phyloP scores from a whole-genome alignment of 176 grass and related monocot species.

The Poa pratensis region DNA sequence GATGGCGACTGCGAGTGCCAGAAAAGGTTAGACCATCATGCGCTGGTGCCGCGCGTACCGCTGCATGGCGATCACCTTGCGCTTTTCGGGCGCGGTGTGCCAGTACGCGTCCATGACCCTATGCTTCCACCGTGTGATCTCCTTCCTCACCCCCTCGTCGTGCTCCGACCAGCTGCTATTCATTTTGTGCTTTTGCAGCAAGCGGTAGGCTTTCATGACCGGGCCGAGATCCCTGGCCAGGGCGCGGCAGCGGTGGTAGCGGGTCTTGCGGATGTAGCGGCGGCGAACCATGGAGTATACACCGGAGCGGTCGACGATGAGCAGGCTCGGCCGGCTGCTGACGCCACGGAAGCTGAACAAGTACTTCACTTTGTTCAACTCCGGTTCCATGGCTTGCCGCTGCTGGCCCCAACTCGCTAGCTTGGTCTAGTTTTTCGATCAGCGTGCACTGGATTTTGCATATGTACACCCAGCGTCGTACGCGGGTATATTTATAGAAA shows the following conservation, averaged over 20 bases:
- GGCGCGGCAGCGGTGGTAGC: not conserved
- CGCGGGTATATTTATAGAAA: too few species aligned
- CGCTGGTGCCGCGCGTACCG: not conserved
- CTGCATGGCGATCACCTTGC: not conserved
- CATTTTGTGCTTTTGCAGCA: not conserved
- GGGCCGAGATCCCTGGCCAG: not conserved
- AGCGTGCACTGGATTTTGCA: too few species aligned
- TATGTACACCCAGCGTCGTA: too few species aligned
- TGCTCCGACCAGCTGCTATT: too few species aligned
- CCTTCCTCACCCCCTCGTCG: not conserved
- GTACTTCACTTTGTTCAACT: too few species aligned
- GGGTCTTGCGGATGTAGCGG: not conserved
- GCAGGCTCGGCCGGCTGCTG: not conserved
- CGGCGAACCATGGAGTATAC: not conserved
- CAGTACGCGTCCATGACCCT: constrained; percentile 1
- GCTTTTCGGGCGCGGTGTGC: not conserved
- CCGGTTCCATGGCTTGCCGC: too few species aligned
- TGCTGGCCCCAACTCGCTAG: too few species aligned
- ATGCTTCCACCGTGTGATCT: not conserved
- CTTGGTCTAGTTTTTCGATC: too few species aligned
- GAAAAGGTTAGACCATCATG: not conserved
- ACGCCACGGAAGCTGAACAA: too few species aligned
- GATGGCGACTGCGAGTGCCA: not conserved
- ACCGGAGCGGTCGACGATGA: not conserved
- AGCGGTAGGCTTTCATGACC: not conserved